Base-by-base conservation (phyloP, 2,329 filamentous ascomycete genomes). In the Akanthomyces lecanii region DNA sequence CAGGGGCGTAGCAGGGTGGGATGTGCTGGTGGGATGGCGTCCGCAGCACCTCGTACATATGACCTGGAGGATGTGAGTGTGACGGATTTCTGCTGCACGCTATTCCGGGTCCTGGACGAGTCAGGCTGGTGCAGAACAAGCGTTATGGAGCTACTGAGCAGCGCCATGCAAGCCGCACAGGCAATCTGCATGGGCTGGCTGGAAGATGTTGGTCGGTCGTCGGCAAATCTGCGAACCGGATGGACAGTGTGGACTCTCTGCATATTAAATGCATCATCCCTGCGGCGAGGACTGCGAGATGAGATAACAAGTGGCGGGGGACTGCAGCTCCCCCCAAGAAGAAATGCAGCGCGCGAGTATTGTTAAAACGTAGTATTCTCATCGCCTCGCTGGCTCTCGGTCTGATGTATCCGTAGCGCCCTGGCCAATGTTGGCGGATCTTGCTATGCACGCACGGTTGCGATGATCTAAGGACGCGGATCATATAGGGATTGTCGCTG, bases 121-220 rank as follows among this genome's bases (percentile, higher is more conserved):
- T 61, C 58, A 61, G 50, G 28, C 12, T 38, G 38, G 40, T 61
- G 40, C 50, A 47, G 58, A 50, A 28, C 30, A 48, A 47, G 40
- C 23, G 42, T 6, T n/a, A 58, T 38, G 44, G 55, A 48, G 55
- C 42, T 48, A 38, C 21, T 10, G 55, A 23, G 12, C 7, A 47
- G 38, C 8, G 21, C 42, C 44, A 58, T 25, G 55, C 42, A 50
- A 36, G 44, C 45, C 28, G 30, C 36, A 7, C 38, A 36, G 51
- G 47, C 58, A 48, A 47, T 40, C 33, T 50, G 18, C 38, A 51
- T n/a, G 25, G 10, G n/a, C 28, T 16, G 10, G n/a, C 28, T 16
- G 10, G 11, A 25, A 25, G 28, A 54, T 61, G 58, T 54, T 61
- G 50, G 58, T 61, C 50, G 58, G 48, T 30, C 40, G 25, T 54